Evolutionary conservation across 2,329 filamentous ascomycete species (phyloP).

Genomic region (Fusarium palustre): DNA sequence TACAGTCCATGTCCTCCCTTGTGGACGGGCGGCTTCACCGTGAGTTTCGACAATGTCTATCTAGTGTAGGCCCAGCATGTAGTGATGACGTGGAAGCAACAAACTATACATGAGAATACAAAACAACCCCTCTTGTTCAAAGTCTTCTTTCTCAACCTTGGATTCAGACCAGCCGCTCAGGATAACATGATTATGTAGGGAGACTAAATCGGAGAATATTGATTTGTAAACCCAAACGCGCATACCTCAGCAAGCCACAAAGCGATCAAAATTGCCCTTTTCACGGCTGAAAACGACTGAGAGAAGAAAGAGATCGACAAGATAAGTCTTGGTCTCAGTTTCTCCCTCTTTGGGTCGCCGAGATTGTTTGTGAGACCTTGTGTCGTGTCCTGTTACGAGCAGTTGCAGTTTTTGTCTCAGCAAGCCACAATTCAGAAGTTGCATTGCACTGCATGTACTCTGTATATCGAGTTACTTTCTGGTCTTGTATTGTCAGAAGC

Average conservation of each 20-base stretch:
- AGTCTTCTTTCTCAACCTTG: neutral
- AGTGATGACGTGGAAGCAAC: neutral
- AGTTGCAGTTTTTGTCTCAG: conserved; percentile 15
- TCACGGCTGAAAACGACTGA: neutral
- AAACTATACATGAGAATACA: conserved; percentile 3
- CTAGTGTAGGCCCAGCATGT: conserved; percentile 9
- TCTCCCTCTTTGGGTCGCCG: neutral
- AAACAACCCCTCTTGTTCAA: neutral
- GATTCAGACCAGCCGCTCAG: neutral
- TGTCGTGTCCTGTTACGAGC: conserved; percentile 4
- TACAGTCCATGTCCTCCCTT: neutral
- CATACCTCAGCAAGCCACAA: conserved; percentile 34
- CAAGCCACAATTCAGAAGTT: conserved; percentile 13
- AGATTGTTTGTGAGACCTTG: conserved; percentile 6
- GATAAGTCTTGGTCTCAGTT: neutral
- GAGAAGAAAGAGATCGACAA: conserved; percentile 4
- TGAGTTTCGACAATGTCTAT: neutral
- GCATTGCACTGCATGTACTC: neutral
- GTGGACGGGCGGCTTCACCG: neutral
- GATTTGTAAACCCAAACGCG: conserved; percentile 5
- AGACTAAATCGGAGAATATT: conserved; percentile 11
- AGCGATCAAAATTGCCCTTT: neutral
- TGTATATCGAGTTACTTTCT: neutral
- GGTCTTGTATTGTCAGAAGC: neutral
- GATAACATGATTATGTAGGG: conserved; percentile 1